Conservation (phyloP, 495 filamentous ascomycete species). For the Neurospora sp. region DNA sequence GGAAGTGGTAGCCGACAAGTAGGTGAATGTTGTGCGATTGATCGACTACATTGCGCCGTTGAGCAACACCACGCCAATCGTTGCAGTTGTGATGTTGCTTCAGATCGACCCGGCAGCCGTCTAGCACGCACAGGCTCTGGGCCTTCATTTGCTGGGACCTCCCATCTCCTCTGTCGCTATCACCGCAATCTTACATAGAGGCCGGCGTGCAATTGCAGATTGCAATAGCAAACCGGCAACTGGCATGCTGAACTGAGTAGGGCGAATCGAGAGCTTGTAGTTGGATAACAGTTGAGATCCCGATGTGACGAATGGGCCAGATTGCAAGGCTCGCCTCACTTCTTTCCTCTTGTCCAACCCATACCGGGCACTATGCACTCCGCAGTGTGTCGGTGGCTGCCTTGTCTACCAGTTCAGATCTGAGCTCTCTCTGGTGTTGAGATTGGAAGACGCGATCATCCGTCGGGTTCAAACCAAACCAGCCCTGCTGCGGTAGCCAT, state of each 20-base stretch:
- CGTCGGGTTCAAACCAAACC: neutral
- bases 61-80: neutral
- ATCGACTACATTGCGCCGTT: neutral
- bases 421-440: neutral
- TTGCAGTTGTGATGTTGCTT: neutral
- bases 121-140: neutral
- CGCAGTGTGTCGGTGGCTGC: neutral
- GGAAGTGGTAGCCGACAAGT: neutral
- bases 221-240: neutral
- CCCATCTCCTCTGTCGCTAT: neutral
- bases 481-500: neutral
- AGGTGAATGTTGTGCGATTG: neutral
- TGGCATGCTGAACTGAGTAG: neutral
- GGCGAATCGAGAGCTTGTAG: neutral
- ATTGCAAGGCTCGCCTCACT: neutral
- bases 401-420: neutral
- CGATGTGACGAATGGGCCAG: neutral
- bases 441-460: neutral
- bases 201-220: neutral
- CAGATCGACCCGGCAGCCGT: neutral
- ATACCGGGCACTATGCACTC: neutral
- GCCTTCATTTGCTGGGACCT: neutral
- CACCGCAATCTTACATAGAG: neutral
- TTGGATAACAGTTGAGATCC: neutral
- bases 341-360: neutral